Base-by-base conservation (phyloP, 805 yeast species). In the Candida odintsovae region DNA sequence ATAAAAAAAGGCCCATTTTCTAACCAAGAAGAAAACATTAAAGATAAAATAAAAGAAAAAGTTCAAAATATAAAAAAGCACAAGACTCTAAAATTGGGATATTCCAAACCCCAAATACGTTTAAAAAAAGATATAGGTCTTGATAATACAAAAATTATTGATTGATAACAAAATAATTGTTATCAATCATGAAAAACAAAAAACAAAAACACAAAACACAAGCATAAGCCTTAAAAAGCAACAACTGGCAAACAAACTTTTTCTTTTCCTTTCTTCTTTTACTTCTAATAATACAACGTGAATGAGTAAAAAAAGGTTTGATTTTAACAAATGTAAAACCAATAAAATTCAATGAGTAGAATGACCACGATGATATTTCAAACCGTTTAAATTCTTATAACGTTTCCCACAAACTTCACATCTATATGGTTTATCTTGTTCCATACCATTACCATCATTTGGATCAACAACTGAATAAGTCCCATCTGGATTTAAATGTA, bases 371-470 rank as follows among this genome's bases (percentile, higher is more conserved):
- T 94, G 99, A 66, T 94, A 94, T 68, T 94, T 94, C 66, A 94
- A 75, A 23, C 99, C 99, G 65, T 94, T 94, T 60, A 94, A 72
- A 62, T 94, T 94, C 75, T 94, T 94, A 71, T 94, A 94, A 47
- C 99, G 73, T 69, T 92, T 94, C 49, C 98, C 98, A 70, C 99
- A 94, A 38, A 92, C 96, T 69, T 94, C 98, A 69, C 99, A 94
- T 62, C 97, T 78, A 66, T 92, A 94, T 35, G 99, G 99, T 71
- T 94, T 94, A 71, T 94, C 99, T 72, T 89, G 90, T 66, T 94
- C 99, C 78, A 89, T 78, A 20, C 90, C 96, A 68, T 89, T 84
- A 6, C 96, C 96, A 64, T 92, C 96, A 60, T 83, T 88, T 12
- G 99, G 99, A 66, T 94, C 97, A 50, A 92, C 86, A 36, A 92